Conservation (phyloP, 106 monocot genomes). For the Cymbidium sinense region DNA sequence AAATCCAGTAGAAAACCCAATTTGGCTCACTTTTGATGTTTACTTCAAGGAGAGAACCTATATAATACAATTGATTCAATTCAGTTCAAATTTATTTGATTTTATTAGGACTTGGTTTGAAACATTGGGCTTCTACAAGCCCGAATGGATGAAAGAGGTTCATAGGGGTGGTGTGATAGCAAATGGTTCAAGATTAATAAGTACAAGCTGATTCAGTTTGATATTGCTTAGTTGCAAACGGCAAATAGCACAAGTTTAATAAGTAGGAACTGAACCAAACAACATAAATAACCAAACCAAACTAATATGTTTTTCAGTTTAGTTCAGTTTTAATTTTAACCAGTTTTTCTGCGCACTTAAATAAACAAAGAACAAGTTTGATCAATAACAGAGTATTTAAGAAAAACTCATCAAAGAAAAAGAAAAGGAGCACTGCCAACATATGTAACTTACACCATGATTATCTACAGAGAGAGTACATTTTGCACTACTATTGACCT, state of each 20-base stretch:
- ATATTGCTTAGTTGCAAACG: background rate
- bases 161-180: background rate
- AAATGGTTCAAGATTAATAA: background rate
- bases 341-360: too few relatives aligned
- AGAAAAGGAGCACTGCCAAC: background rate
- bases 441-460: slow-evolving; percentile 33
- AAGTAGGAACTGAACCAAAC: background rate
- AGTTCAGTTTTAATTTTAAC: too few relatives aligned
- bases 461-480: slow-evolving; percentile 22
- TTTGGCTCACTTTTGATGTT: background rate
- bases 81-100: background rate
- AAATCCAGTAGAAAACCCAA: background rate
- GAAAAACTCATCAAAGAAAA: too few relatives aligned
- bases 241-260: background rate
- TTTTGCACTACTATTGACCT: slow-evolving; percentile 22
- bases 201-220: background rate
- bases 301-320: background rate
- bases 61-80: background rate
- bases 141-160: background rate
- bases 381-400: too few relatives aligned
- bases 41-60: background rate
- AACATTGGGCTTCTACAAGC: background rate
- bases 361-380: too few relatives aligned
- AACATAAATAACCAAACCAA: background rate
- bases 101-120: background rate